Conservation (phyloP, 345 rosid species). For the Salix dunnii region DNA sequence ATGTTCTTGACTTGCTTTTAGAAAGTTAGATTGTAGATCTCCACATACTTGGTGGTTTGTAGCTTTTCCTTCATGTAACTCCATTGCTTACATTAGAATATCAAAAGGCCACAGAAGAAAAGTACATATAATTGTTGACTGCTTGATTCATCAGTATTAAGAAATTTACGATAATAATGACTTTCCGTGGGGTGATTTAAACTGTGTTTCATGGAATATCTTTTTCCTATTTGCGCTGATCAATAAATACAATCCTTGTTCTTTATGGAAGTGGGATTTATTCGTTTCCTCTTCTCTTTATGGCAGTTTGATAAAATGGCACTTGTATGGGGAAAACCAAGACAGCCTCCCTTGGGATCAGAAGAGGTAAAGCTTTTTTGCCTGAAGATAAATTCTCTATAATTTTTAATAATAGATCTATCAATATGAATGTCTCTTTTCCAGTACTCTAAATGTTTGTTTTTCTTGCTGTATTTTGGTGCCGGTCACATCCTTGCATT, state of each 20-base stretch:
- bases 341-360: constrained; percentile 66
- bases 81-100: neutral
- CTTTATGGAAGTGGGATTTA: neutral
- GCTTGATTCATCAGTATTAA: neutral
- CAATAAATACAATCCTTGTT: neutral
- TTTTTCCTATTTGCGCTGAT: neutral
- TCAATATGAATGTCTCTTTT: constrained; percentile 1
- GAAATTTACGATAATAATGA: neutral
- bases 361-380: constrained; percentile 55
- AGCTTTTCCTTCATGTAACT: neutral
- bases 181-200: neutral
- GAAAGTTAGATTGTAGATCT: neutral
- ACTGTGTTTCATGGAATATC: neutral
- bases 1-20: neutral
- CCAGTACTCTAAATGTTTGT: neutral
- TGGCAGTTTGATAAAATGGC: constrained; percentile 73
- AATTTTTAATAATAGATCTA: neutral
- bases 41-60: neutral
- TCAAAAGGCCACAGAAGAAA: neutral
- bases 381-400: neutral
- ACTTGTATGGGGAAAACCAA: constrained; percentile 89
- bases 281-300: constrained; percentile 7
- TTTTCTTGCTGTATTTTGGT: neutral
- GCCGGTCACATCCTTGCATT: neutral
- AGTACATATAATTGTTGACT: neutral